Conservation (phyloP, 768 basidiomycete genomes). For the Hirschioporus abietinus region DNA sequence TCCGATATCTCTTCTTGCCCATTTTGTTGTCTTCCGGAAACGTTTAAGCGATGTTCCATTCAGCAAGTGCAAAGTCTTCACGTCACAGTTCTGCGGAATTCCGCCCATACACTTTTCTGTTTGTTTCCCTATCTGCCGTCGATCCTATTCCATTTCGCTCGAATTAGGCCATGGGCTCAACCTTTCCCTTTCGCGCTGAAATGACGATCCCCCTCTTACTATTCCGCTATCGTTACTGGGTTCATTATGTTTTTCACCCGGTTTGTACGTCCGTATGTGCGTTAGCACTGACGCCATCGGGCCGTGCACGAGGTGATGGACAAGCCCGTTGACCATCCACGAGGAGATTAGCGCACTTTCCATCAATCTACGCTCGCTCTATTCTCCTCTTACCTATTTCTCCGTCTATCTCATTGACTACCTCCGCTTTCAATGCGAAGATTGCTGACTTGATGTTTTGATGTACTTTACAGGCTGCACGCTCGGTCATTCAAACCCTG, state of each 20-base stretch:
- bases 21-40: no score
- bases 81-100: no score
- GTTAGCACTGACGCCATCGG: background rate
- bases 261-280: background rate
- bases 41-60: no score
- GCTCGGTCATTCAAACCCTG: slow-evolving; percentile 79
- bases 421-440: slow-evolving; percentile 11
- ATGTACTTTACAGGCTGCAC: slow-evolving; percentile 49
- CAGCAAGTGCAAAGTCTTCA: no score
- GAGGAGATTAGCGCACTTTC: background rate
- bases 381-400: background rate
- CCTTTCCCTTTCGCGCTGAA: background rate
- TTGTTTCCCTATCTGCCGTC: no score
- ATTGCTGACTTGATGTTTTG: background rate
- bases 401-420: slow-evolving; percentile 4
- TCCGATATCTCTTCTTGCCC: background rate
- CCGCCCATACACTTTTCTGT: no score
- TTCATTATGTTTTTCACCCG: no score
- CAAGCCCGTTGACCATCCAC: background rate
- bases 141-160: no score
- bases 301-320: background rate
- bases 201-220: background rate
- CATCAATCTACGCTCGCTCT: slow-evolving; percentile 1
- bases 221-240: background rate
- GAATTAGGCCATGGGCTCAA: background rate